Conservation (phyloP, 257 asterid genomes). For the Schizonepeta tenuifolia region DNA sequence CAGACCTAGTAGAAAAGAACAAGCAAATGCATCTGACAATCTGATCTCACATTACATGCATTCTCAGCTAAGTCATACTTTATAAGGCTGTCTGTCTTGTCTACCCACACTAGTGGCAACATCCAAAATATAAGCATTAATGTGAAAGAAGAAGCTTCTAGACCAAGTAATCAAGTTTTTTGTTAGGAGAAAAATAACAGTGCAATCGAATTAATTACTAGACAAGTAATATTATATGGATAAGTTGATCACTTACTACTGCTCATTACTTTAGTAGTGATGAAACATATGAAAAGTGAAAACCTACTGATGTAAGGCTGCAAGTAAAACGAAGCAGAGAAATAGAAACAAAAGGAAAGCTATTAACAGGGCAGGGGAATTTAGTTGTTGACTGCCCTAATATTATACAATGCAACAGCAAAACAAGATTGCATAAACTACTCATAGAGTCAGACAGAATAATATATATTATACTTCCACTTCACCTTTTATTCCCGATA, state of each 20-base stretch:
- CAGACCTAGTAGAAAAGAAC: not conserved
- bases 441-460: constrained; percentile 4
- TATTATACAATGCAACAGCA: constrained; percentile 30
- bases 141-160: constrained; percentile 4
- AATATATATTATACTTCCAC: not conserved
- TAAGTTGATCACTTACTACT: too few species aligned
- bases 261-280: not conserved
- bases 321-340: constrained; percentile 20
- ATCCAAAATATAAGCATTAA: not conserved
- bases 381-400: constrained; percentile 31
- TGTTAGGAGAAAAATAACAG: too few species aligned
- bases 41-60: not conserved
- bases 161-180: not conserved
- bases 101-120: not conserved
- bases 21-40: not conserved
- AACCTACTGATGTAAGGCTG: constrained; percentile 8
- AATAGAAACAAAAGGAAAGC: not conserved
- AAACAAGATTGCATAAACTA: constrained; percentile 1
- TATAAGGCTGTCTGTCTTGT: not conserved
- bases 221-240: too few species aligned
- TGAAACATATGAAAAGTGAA: constrained; percentile 12
- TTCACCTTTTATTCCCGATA: constrained; percentile 41
- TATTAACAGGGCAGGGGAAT: not conserved
- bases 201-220: too few species aligned
- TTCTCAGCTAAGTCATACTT: not conserved